Conservation (phyloP, 495 filamentous ascomycete species). For the Sphaerosporella brunnea region DNA sequence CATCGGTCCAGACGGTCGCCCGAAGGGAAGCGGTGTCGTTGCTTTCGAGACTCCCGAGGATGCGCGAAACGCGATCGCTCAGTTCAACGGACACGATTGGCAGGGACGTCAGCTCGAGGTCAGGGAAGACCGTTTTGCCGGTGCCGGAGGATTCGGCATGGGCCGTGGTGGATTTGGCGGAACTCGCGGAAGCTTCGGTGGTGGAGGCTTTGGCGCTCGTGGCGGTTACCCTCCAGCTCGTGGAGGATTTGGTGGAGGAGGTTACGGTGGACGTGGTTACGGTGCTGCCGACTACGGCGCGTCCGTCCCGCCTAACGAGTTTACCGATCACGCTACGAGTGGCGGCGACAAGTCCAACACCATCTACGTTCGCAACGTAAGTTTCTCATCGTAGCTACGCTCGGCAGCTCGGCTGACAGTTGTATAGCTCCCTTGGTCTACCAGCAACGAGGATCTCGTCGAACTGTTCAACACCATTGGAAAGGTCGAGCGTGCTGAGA, state of each 20-base stretch:
- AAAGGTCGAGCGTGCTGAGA: conserved; percentile 93
- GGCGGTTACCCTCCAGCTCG: conserved; percentile 41
- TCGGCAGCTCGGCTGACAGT: neutral
- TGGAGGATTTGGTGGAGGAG: conserved; percentile 31
- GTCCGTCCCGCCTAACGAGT: conserved; percentile 67
- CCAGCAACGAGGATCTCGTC: conserved; percentile 88
- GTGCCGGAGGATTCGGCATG: conserved; percentile 35
- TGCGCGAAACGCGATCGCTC: conserved; percentile 82
- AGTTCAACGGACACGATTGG: conserved; percentile 98
- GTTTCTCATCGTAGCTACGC: conserved; percentile 25
- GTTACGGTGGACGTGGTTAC: conserved; percentile 33
- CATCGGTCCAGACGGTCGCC: conserved; percentile 73
- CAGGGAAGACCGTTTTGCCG: conserved; percentile 88
- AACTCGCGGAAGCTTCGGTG: conserved; percentile 25
- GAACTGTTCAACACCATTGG: conserved; percentile 96
- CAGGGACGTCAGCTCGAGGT: conserved; percentile 86
- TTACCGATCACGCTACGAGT: conserved; percentile 83
- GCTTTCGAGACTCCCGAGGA: conserved; percentile 90
- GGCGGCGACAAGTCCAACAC: conserved; percentile 65
- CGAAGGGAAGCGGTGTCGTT: conserved; percentile 91
- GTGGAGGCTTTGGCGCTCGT: conserved; percentile 40
- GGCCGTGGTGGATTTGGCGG: conserved; percentile 38
- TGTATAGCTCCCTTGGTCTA: conserved; percentile 86
- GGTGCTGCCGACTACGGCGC: conserved; percentile 30
- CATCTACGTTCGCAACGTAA: conserved; percentile 95